A percentile compares a stretch with the other conserved stretches of the same genome.
These are phyloP conservation scores for Noccaea caerulescens DNA, from an alignment of 345 rosid genomes.

Conservation along the genomic window DNA sequence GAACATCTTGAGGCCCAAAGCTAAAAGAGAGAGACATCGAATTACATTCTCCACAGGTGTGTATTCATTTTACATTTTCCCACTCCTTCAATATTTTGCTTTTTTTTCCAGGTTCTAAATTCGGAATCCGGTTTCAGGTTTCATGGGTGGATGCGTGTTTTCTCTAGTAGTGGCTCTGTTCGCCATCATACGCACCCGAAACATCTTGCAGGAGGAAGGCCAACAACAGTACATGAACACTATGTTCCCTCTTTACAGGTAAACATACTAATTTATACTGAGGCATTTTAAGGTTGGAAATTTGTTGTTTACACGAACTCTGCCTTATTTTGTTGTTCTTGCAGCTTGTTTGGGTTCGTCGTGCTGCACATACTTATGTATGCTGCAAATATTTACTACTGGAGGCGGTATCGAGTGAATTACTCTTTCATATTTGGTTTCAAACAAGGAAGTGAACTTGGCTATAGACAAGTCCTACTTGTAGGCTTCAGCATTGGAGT, in stretches of 20 bases:
- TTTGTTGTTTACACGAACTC: background rate
- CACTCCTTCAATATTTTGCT: background rate
- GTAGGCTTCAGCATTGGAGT: slow-evolving; percentile 51
- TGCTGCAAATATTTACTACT: slow-evolving; percentile 53
- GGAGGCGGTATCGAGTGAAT: slow-evolving; percentile 56
- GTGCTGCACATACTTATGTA: slow-evolving; percentile 54
- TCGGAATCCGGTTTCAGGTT: slow-evolving; percentile 46
- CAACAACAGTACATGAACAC: slow-evolving; percentile 53
- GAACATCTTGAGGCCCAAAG: slow-evolving; percentile 60
- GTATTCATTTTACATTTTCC: background rate
- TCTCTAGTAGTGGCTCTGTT: slow-evolving; percentile 55
- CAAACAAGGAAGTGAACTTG: slow-evolving; percentile 55
- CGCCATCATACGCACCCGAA: slow-evolving; percentile 45
- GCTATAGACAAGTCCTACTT: slow-evolving; percentile 51
- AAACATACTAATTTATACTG: background rate
- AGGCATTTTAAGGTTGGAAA: background rate
- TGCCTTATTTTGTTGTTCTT: slow-evolving; percentile 5
- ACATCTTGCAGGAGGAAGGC: slow-evolving; percentile 44
- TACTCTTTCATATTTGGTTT: slow-evolving; percentile 58
- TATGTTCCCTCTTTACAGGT: slow-evolving; percentile 73
- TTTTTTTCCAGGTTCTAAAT: background rate
- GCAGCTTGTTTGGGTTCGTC: slow-evolving; percentile 55
- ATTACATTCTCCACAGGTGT: slow-evolving; percentile 62
- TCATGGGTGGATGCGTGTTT: slow-evolving; percentile 57
- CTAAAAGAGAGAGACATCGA: slow-evolving; percentile 63